Evolutionary conservation across 208 protist species (phyloP).

Genomic region (Leishmania tarentolae): DNA sequence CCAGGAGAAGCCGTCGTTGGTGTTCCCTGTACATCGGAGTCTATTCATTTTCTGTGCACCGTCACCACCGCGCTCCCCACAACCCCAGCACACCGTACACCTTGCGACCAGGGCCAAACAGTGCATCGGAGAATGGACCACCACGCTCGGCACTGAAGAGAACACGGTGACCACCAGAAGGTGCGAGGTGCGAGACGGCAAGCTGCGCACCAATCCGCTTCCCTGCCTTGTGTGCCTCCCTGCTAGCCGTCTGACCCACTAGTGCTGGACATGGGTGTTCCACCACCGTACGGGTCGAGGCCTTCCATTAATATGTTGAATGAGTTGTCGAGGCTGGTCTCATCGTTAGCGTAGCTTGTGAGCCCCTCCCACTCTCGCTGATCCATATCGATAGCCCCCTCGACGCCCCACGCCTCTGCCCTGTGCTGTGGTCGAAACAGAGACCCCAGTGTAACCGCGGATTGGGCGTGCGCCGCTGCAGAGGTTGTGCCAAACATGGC

Average conservation of each 20-base stretch:
- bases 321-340: not conserved
- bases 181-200: not conserved
- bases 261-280: not conserved
- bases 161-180: too few relatives aligned
- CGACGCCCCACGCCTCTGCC: constrained; percentile 2
- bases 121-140: not conserved
- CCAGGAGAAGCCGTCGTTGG: not conserved
- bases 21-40: not conserved
- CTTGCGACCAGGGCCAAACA: not conserved
- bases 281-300: constrained; percentile 10
- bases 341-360: constrained; percentile 3
- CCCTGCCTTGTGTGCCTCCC: not conserved
- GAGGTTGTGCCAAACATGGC: not conserved
- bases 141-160: too few relatives aligned
- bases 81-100: not conserved
- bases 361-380: not conserved
- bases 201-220: not conserved
- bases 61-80: not conserved
- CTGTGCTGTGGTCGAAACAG: not conserved
- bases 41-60: not conserved
- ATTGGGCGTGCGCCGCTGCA: not conserved
- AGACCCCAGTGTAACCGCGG: constrained; percentile 7
- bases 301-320: constrained; percentile 16
- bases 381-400: not conserved
- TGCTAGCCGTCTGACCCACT: not conserved